Percentiles rank a stretch among this genome's conserved stretches.
Conservation (phyloP, 148 eudicot species). For the Pharnaceum exiguum region DNA sequence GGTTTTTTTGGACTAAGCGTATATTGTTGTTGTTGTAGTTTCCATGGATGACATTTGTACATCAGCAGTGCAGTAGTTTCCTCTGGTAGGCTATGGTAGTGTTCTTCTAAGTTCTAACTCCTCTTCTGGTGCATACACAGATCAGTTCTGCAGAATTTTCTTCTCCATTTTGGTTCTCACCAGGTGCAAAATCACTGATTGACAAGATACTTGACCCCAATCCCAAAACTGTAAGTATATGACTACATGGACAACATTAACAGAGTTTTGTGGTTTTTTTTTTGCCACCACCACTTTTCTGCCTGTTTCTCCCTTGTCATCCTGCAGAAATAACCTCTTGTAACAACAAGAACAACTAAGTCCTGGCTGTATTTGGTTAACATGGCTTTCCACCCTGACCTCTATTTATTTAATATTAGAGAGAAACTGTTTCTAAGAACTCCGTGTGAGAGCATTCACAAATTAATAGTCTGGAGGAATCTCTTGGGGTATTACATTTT, state of each 20-base stretch:
- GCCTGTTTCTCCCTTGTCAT: background rate
- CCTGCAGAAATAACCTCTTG: too few relatives aligned
- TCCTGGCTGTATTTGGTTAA: too few relatives aligned
- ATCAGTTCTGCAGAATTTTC: slow-evolving; percentile 68
- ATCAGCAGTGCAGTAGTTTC: background rate
- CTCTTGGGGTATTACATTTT: too few relatives aligned
- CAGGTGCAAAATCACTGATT: slow-evolving; percentile 60
- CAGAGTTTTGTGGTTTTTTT: background rate
- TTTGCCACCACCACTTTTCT: background rate
- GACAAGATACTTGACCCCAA: slow-evolving; percentile 86
- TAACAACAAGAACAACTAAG: too few relatives aligned
- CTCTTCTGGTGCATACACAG: slow-evolving; percentile 36
- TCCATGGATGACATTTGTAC: background rate
- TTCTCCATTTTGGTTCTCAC: slow-evolving; percentile 88
- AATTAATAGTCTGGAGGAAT: too few relatives aligned
- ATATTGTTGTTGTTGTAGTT: background rate
- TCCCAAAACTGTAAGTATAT: slow-evolving; percentile 74
- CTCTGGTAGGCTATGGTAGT: too few relatives aligned
- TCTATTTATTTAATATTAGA: too few relatives aligned
- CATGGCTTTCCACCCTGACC: too few relatives aligned
- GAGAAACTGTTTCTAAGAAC: too few relatives aligned
- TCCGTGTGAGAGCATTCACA: too few relatives aligned
- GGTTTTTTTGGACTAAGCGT: too few relatives aligned
- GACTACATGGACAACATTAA: background rate
- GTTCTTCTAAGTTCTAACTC: too few relatives aligned